These are phyloP conservation scores for Crucibulum laeve DNA, from an alignment of 768 basidiomycete species.

Conservation along the genomic window DNA sequence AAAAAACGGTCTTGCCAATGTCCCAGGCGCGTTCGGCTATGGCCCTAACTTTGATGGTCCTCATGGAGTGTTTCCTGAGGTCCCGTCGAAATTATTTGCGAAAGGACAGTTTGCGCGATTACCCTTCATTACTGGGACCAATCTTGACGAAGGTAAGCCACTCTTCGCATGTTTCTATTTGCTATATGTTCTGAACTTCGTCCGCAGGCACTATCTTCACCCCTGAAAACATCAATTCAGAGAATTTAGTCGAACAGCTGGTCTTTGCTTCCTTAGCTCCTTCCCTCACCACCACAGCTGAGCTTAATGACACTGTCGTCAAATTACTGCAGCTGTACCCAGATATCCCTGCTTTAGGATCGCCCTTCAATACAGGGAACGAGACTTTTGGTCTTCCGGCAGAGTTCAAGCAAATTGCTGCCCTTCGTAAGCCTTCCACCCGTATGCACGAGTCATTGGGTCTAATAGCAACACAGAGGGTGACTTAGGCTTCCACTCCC, in stretches of 20 bases:
- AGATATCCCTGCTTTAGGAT: conserved; percentile 33
- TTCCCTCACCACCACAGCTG: conserved; percentile 14
- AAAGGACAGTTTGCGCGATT: conserved; percentile 29
- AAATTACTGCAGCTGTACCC: conserved; percentile 35
- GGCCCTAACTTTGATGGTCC: conserved; percentile 36
- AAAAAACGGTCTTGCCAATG: conserved; percentile 12
- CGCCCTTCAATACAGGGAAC: conserved; percentile 40
- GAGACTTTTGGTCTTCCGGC: conserved; percentile 37
- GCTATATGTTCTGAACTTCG: conserved; percentile 1
- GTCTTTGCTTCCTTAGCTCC: conserved; percentile 20
- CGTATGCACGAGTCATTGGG: conserved; percentile 11
- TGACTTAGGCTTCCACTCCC: conserved; percentile 34
- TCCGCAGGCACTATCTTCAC: conserved; percentile 27
- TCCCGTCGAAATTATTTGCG: conserved; percentile 27
- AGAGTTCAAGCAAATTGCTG: conserved; percentile 29
- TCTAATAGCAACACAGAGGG: conserved; percentile 16
- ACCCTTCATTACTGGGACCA: conserved; percentile 41
- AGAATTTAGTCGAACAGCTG: conserved; percentile 11
- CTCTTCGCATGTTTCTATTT: not conserved
- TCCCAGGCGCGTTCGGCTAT: conserved; percentile 26
- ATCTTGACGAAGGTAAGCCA: conserved; percentile 38
- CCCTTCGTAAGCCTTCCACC: conserved; percentile 20
- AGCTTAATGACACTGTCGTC: conserved; percentile 12
- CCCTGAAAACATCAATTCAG: conserved; percentile 15
- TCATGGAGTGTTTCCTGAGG: conserved; percentile 31